These are phyloP conservation scores for Annulohypoxylon stygium DNA, from an alignment of 495 filamentous ascomycete genomes.

Conservation along the genomic window DNA sequence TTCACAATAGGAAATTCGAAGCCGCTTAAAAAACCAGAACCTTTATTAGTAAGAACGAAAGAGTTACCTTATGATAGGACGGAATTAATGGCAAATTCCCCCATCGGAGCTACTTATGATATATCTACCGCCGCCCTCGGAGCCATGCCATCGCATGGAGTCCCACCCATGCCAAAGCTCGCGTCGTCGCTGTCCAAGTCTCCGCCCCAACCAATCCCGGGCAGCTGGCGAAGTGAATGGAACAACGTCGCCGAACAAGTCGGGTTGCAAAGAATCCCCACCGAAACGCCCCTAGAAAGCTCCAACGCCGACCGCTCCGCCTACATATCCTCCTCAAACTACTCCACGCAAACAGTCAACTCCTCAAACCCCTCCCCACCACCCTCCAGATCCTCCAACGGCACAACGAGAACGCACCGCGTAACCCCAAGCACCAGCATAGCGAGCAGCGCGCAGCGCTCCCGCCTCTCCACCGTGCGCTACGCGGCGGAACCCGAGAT, in stretches of 20 bases:
- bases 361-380: conserved; percentile 16
- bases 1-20: conserved; percentile 37
- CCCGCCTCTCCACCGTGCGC: conserved; percentile 46
- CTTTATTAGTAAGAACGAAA: conserved; percentile 12
- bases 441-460: conserved; percentile 42
- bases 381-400: background rate
- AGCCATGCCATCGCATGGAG: conserved; percentile 7
- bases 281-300: background rate
- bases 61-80: conserved; percentile 29
- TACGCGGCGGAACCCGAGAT: conserved; percentile 49
- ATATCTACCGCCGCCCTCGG: conserved; percentile 1
- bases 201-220: conserved; percentile 44
- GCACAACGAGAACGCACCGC: conserved; percentile 25
- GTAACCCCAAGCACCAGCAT: conserved; percentile 47
- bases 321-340: conserved; percentile 12
- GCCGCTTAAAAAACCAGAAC: background rate
- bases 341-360: conserved; percentile 5
- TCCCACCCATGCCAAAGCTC: conserved; percentile 25
- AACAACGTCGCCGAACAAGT: conserved; percentile 31
- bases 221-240: conserved; percentile 49
- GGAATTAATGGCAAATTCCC: conserved; percentile 46
- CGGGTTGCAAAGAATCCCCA: conserved; percentile 1
- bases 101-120: conserved; percentile 31
- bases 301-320: conserved; percentile 7
- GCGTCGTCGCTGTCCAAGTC: conserved; percentile 27